Conservation (phyloP, 306 rosid species). For the Lathyrus oleraceus region DNA sequence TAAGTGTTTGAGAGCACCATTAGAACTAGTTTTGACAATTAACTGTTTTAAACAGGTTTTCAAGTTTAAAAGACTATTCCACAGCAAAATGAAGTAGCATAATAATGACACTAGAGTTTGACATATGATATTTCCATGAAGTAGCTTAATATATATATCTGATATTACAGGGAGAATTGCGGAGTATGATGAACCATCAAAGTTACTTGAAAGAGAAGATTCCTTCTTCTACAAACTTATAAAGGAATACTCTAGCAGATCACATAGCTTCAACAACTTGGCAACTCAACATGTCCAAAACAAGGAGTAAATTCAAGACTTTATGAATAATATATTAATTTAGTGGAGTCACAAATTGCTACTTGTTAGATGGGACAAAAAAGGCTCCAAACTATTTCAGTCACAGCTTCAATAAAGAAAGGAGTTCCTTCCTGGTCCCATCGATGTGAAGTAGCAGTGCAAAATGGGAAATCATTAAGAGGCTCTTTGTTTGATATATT, state of each 20-base stretch:
- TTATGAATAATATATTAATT: slow-evolving; percentile 5
- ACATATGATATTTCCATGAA: background rate
- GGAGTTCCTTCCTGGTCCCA: background rate
- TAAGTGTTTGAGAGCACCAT: slow-evolving; percentile 16
- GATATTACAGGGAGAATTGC: slow-evolving; percentile 74
- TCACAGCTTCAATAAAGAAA: slow-evolving; percentile 26
- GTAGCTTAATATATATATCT: slow-evolving; percentile 8
- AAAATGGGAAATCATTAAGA: slow-evolving; percentile 14
- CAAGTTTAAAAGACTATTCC: background rate
- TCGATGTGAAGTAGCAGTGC: slow-evolving; percentile 18
- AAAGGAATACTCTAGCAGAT: slow-evolving; percentile 78
- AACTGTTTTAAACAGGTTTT: background rate
- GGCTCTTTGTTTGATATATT: slow-evolving; percentile 11
- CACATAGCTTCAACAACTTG: slow-evolving; percentile 66
- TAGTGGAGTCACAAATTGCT: background rate
- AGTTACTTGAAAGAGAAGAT: slow-evolving; percentile 77
- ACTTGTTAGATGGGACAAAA: slow-evolving; percentile 21
- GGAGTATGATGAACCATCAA: slow-evolving; percentile 78
- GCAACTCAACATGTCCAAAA: slow-evolving; percentile 45
- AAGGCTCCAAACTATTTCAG: slow-evolving; percentile 32
- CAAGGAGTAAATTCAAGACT: slow-evolving; percentile 20
- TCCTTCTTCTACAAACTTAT: slow-evolving; percentile 87
- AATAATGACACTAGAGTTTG: too few relatives aligned
- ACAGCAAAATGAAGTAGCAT: background rate
- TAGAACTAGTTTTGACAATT: background rate